Evolutionary conservation across 768 basidiomycete species (phyloP).

Genomic region (Suillus americanus): DNA sequence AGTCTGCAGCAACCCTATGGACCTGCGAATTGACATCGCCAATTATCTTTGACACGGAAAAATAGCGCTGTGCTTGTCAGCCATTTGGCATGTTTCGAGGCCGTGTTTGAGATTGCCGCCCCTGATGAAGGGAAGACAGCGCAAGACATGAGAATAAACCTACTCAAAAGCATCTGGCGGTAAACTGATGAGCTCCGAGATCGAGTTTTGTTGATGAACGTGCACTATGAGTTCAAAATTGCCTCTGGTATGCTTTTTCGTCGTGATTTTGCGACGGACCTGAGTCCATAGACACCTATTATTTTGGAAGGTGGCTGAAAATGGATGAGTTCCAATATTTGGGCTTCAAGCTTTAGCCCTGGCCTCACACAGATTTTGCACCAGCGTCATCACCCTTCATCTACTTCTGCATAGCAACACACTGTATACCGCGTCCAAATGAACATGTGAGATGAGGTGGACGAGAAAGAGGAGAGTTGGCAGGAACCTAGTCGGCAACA

Average conservation of each 20-base stretch:
- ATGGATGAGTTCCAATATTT: not conserved
- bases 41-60: not conserved
- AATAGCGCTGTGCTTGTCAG: not conserved
- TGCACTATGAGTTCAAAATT: not conserved
- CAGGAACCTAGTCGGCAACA: constrained; percentile 34
- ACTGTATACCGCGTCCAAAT: constrained; percentile 51
- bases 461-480: constrained; percentile 34
- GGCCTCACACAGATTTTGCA: constrained; percentile 36
- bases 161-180: not conserved
- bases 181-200: not conserved
- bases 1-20: not conserved
- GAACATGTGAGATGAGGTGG: constrained; percentile 49
- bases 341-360: constrained; percentile 34
- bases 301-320: not conserved
- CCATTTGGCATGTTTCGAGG: not conserved
- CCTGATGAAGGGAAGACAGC: not conserved
- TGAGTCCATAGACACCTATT: not conserved
- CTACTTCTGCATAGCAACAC: constrained; percentile 48
- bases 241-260: not conserved
- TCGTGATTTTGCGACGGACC: not conserved
- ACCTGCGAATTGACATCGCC: not conserved
- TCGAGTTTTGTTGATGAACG: not conserved
- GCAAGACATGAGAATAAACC: not conserved
- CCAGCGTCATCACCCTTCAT: constrained; percentile 42
- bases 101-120: not conserved